A percentile compares a stretch with the other conserved stretches of the same genome.
phyloP scores from a whole-genome alignment of 2,329 filamentous ascomycete genomes.

The Colletotrichum camelliae region DNA sequence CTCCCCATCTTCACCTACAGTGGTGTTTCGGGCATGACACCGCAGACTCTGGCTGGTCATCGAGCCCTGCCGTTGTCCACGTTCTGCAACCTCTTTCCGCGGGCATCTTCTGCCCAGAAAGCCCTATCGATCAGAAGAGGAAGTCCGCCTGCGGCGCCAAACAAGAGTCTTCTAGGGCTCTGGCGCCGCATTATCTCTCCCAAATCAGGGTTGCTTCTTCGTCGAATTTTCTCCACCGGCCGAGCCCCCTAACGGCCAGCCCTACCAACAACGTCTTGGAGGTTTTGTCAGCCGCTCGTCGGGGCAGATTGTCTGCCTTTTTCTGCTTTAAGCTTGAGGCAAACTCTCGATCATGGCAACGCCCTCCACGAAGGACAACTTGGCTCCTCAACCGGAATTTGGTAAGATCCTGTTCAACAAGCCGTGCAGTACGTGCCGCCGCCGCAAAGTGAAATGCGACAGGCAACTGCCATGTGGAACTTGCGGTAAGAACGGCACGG shows the following conservation, averaged over 20 bases:
- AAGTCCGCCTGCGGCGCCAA: neutral
- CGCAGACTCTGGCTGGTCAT: neutral
- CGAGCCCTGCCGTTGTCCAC: neutral
- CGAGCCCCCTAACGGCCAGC: neutral
- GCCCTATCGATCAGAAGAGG: neutral
- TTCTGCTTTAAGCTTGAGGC: neutral
- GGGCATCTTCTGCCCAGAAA: neutral
- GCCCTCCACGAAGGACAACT: neutral
- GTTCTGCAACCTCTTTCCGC: neutral
- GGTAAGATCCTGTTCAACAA: constrained; percentile 9
- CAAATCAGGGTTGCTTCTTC: neutral
- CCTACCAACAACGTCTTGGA: neutral
- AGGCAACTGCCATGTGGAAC: constrained; percentile 17
- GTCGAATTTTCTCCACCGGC: neutral
- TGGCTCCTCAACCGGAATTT: neutral
- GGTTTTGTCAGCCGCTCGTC: neutral
- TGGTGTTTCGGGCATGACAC: neutral
- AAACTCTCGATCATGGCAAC: neutral
- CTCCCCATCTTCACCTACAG: neutral
- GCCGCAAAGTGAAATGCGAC: constrained; percentile 21
- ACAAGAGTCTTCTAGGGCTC: neutral
- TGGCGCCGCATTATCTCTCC: neutral
- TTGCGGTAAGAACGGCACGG: constrained; percentile 9
- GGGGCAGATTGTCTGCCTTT: neutral
- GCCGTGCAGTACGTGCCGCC: constrained; percentile 14